These are phyloP conservation scores for Sphagnum contortum DNA, from an alignment of 225 moss, liverwort and hornwort genomes.

Conservation along the genomic window DNA sequence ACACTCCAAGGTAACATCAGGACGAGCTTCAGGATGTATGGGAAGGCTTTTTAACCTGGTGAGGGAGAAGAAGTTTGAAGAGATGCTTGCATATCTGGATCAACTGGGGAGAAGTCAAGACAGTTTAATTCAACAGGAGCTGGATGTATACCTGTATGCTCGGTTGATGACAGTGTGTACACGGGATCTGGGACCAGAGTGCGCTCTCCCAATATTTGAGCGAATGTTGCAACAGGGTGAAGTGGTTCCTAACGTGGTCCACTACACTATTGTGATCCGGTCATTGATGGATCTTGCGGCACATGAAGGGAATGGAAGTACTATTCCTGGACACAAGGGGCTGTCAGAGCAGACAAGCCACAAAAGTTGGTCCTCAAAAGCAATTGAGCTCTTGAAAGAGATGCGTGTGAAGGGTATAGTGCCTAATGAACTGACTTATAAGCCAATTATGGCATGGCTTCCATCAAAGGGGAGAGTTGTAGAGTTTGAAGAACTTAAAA, in stretches of 20 bases:
- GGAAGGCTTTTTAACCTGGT: constrained; percentile 25
- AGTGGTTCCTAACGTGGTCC: constrained; percentile 39
- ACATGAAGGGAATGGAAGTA: constrained; percentile 9
- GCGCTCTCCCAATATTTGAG: constrained; percentile 42
- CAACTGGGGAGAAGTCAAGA: constrained; percentile 19
- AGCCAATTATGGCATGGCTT: constrained; percentile 57
- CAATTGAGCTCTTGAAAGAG: constrained; percentile 34
- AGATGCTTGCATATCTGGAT: constrained; percentile 45
- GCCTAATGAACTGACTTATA: constrained; percentile 47
- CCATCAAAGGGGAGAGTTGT: constrained; percentile 26
- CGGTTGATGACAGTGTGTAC: constrained; percentile 45
- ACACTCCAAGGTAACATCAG: too few species aligned
- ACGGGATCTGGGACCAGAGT: constrained; percentile 42
- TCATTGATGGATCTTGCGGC: constrained; percentile 34
- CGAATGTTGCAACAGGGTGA: constrained; percentile 33
- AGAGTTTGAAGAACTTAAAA: constrained; percentile 29
- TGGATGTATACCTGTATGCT: constrained; percentile 49
- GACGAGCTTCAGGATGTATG: too few species aligned
- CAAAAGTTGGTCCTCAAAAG: constrained; percentile 27
- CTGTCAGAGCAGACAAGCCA: background rate
- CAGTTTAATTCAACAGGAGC: constrained; percentile 11
- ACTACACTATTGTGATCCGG: constrained; percentile 47
- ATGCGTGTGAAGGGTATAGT: constrained; percentile 37
- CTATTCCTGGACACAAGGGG: constrained; percentile 1
- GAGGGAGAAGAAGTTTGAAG: constrained; percentile 29